Base-by-base conservation (phyloP, 768 basidiomycete species). In the Psilocybe azurescens region DNA sequence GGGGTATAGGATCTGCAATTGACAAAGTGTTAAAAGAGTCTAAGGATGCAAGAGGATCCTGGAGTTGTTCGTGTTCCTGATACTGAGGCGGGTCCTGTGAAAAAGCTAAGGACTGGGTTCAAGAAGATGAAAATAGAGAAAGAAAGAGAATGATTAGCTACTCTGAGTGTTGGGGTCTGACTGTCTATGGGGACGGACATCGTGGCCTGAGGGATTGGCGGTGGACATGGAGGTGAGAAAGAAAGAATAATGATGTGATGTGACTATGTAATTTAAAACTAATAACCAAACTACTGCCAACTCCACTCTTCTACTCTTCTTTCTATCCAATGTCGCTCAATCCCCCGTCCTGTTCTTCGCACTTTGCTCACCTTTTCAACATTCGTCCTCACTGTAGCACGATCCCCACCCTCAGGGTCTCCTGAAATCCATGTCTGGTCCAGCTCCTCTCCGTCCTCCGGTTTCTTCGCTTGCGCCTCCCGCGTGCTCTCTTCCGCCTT, bases 291-390 rank as follows among this genome's bases (percentile, higher is more conserved):
- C 61, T 69, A 65, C 57, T 69, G 58, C 89, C 89, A 91, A 16
- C 70, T 78, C 89, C 90, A 93, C 54, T 81, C 80, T 74, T 93
- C 91, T 47, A 88, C 74, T 28, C 79, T 75, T 29, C 60, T 11
- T 52, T 59, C 77, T 38, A 85, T 78, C 56, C 86, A 83, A 51
- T 77, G 77, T 56, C 74, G 79, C 24, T 64, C 64, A 38, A 65
- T 62, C 32, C 30, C 64, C 76, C 44, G 59, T 77, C 29, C 72
- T 79, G 6, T 65, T 74, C 29, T 74, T 79, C 56, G 67, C 75
- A 39, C 67, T 70, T 46, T 61, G 63, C 61, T 53, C 71, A 63
- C 64, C 61, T 36, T 33, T 36, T 38, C 29, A 5, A 18, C 52
- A 32, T 29, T n/a, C 32, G 8, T 13, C 29, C 52, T 11, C 44